Evolutionary conservation across 2,329 filamentous ascomycete species (phyloP).

Genomic region (Colletotrichum sp.): DNA sequence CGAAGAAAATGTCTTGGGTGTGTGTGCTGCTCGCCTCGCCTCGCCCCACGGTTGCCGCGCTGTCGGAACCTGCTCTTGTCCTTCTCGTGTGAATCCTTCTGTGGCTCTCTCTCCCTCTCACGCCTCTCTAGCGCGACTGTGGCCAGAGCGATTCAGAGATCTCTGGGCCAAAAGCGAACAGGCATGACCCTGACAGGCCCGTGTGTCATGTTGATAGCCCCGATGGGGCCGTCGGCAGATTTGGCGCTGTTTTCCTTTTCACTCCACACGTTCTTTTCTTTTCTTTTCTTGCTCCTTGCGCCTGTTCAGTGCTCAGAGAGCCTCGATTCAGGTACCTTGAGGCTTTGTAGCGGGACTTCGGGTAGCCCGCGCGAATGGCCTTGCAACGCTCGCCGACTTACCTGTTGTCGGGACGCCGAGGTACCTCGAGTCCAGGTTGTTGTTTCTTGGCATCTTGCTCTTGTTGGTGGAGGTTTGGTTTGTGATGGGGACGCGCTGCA

Average conservation of each 20-base stretch:
- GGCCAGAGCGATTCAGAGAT: conserved; percentile 8
- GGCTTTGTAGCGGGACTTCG: background rate
- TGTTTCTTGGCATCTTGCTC: background rate
- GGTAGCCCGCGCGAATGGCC: background rate
- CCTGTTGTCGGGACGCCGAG: background rate
- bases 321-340: background rate
- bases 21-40: background rate
- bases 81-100: background rate
- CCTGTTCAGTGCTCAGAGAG: background rate
- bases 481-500: background rate
- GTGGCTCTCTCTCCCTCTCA: background rate
- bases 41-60: conserved; percentile 18
- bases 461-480: background rate
- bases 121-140: conserved; percentile 1
- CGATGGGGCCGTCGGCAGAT: conserved; percentile 10
- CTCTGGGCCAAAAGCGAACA: background rate
- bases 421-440: background rate
- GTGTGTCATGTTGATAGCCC: conserved; percentile 7
- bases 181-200: background rate
- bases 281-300: background rate
- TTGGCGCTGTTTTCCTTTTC: background rate
- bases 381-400: background rate
- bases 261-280: background rate
- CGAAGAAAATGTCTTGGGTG: background rate
- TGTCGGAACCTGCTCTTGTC: conserved; percentile 12